These are phyloP conservation scores for Cryphonectria naterciae DNA, from an alignment of 2,329 filamentous ascomycete species.

Conservation along the genomic window DNA sequence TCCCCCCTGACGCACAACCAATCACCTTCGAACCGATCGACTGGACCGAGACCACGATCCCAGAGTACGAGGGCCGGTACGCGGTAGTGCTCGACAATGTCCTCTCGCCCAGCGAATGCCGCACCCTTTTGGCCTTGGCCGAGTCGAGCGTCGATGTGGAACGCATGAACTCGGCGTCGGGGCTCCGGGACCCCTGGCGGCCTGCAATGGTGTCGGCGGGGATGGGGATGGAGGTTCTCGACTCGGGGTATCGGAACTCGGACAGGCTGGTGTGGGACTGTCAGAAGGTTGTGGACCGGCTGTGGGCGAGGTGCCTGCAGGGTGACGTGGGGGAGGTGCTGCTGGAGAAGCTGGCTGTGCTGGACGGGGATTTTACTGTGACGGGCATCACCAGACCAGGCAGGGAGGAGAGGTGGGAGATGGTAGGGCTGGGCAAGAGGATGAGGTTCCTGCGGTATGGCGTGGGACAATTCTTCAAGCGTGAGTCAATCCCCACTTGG, in stretches of 20 bases:
- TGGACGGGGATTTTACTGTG: conserved; percentile 37
- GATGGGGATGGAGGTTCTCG: conserved; percentile 60
- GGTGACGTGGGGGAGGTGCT: conserved; percentile 48
- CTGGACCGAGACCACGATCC: conserved; percentile 54
- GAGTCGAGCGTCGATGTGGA: conserved; percentile 57
- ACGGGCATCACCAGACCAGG: conserved; percentile 37
- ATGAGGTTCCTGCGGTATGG: conserved; percentile 77
- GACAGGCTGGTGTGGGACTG: conserved; percentile 80
- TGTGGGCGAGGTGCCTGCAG: conserved; percentile 64
- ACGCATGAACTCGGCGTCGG: neutral
- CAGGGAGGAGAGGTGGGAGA: conserved; percentile 42
- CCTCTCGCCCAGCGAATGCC: conserved; percentile 67
- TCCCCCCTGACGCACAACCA: conserved; percentile 46
- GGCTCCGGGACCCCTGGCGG: conserved; percentile 56
- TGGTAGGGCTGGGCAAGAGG: conserved; percentile 67
- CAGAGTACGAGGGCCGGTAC: conserved; percentile 57
- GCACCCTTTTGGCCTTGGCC: conserved; percentile 53
- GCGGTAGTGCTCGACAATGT: conserved; percentile 68
- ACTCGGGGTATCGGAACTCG: conserved; percentile 66
- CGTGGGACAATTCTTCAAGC: conserved; percentile 72
- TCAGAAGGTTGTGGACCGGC: conserved; percentile 60
- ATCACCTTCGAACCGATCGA: conserved; percentile 56
- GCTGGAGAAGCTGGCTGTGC: conserved; percentile 43
- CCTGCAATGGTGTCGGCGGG: conserved; percentile 72
- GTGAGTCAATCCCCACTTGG: conserved; percentile 33